Base-by-base conservation (phyloP, 805 yeast genomes). In the Candida andamanensis region DNA sequence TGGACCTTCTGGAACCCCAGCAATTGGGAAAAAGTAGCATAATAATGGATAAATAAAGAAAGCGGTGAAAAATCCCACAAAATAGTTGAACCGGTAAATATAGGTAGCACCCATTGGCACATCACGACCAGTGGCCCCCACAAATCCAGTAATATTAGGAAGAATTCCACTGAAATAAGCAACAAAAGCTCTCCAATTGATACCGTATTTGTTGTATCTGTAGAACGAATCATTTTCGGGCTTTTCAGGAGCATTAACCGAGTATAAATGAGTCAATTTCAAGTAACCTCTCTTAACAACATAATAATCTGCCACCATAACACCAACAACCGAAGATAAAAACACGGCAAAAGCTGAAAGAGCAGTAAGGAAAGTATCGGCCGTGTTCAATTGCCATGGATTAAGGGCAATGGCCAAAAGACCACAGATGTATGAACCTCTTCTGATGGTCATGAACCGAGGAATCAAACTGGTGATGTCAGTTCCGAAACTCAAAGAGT, bases 101-200 rank as follows among this genome's bases (percentile, higher is more conserved):
- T 74, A 67, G 37, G 76, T 73, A 8, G 95, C 95, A 19, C 90
- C 95, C 28, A 63, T 60, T 17, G 95, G 94, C 11, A 85, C 94
- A 6, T 29, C 35, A 38, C 66, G 70, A 24, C 80, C 84, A 15
- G 84, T 77, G 7, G 87, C 86, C 41, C 95, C 86, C 5, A 80
- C 90, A 46, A 86, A 86, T 2, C 96, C 96, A 14, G 82, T 82
- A 49, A 86, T 79, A 48, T 85, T 86, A 28, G 95, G 92, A 21
- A 77, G 63, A 37, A 87, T 79, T 34, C 95, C 95, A 44, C 79
- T 69, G 42, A 86, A 54, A 53, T 86, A 86, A 1, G 95, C 92
- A 19, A 69, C 75, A 44, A 74, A 78, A 2, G 90, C 95, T 54
- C 95, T 70, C 92, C 94, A 84, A 52, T 85, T 85, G 55, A 75